Percentiles rank a stretch among this genome's conserved stretches.
These are phyloP conservation scores for Bryum argenteum DNA, from an alignment of 225 moss, liverwort and hornwort species.

Conservation along the genomic window DNA sequence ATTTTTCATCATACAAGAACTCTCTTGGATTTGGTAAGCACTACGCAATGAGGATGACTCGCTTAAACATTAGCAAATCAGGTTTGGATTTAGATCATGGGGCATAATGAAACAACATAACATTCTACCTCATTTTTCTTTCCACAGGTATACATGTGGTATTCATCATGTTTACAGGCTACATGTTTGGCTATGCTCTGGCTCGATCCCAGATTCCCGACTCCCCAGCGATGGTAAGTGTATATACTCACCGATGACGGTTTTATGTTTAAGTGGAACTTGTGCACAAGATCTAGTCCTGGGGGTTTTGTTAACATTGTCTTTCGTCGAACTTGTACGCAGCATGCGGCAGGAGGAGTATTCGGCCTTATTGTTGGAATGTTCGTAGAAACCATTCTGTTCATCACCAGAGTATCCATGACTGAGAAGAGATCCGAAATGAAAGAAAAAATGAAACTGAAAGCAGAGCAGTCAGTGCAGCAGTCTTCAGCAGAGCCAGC, in stretches of 20 bases:
- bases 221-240: slow-evolving; percentile 64
- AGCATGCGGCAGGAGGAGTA: slow-evolving; percentile 66
- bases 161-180: slow-evolving; percentile 89
- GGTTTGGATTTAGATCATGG: no score
- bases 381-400: slow-evolving; percentile 61
- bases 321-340: slow-evolving; percentile 15
- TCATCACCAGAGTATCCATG: slow-evolving; percentile 54
- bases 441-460: slow-evolving; percentile 31
- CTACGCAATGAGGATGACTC: no score
- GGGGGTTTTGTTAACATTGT: not conserved
- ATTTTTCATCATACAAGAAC: slow-evolving; percentile 84
- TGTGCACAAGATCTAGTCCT: no score
- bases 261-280: no score
- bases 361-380: slow-evolving; percentile 64
- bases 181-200: slow-evolving; percentile 71
- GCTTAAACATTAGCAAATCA: no score
- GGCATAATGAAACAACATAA: no score
- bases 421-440: slow-evolving; percentile 25
- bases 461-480: slow-evolving; percentile 5
- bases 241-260: not conserved
- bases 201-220: slow-evolving; percentile 75
- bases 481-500: slow-evolving; percentile 8
- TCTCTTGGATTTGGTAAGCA: slow-evolving; percentile 84
- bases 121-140: no score
- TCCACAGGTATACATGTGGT: slow-evolving; percentile 79